Evolutionary conservation across 2,329 filamentous ascomycete genomes (phyloP).

Genomic region (Phaeosphaeriaceae sp.): DNA sequence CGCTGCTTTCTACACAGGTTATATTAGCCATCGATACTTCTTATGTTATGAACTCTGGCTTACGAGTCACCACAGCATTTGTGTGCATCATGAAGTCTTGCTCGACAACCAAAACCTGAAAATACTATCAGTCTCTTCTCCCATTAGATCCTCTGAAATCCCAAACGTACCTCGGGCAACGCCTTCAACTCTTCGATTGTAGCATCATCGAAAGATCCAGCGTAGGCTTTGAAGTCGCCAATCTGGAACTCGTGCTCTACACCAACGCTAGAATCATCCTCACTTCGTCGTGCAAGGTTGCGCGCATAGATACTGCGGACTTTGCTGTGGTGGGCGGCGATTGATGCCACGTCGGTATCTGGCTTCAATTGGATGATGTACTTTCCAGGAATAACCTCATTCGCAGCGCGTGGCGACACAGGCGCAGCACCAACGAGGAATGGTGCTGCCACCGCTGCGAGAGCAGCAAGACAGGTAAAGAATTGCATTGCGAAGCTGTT

Average conservation of each 20-base stretch:
- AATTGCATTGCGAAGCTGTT: slow-evolving; percentile 30
- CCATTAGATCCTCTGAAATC: not conserved
- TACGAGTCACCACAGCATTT: slow-evolving; percentile 28
- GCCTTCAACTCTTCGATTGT: slow-evolving; percentile 38
- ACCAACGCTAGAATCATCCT: slow-evolving; percentile 17
- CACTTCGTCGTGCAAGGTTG: slow-evolving; percentile 30
- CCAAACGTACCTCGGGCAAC: slow-evolving; percentile 30
- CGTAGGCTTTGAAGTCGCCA: slow-evolving; percentile 41
- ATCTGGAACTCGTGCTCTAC: slow-evolving; percentile 40
- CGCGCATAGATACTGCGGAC: slow-evolving; percentile 40
- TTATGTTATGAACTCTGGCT: not conserved
- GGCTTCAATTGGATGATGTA: slow-evolving; percentile 55
- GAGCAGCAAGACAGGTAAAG: slow-evolving; percentile 31
- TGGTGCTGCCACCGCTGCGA: slow-evolving; percentile 30
- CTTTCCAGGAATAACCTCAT: slow-evolving; percentile 45
- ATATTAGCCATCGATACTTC: slow-evolving; percentile 9
- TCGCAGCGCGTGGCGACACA: slow-evolving; percentile 7
- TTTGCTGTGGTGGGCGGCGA: slow-evolving; percentile 32
- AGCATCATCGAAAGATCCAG: slow-evolving; percentile 37
- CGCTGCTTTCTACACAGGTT: slow-evolving; percentile 14
- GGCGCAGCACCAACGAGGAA: slow-evolving; percentile 33
- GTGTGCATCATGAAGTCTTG: slow-evolving; percentile 37
- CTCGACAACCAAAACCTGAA: slow-evolving; percentile 34
- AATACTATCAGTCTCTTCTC: not conserved
- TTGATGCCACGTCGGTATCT: slow-evolving; percentile 30